Evolutionary conservation across 2,329 filamentous ascomycete species (phyloP).

Genomic region (Pleurostoma richardsiae): DNA sequence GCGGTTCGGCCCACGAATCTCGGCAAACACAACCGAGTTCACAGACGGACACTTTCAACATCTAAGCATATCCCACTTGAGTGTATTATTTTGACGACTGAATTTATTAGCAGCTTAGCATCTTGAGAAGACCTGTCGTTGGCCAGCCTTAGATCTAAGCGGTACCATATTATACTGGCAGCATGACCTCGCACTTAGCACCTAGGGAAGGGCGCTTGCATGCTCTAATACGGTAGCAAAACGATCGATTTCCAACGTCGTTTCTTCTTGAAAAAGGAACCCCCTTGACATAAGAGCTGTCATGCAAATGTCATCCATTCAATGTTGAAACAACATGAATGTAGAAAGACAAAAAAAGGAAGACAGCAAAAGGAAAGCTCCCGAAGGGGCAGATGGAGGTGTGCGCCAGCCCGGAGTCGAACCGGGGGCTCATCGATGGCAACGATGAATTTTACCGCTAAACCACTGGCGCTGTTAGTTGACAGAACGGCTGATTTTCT

Average conservation of each 20-base stretch:
- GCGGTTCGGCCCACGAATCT: too few species aligned
- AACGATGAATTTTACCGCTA: conserved; percentile 45
- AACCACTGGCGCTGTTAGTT: conserved; percentile 25
- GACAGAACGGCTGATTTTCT: too few species aligned
- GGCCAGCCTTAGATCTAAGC: too few species aligned
- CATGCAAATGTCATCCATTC: background rate
- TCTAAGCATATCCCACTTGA: background rate
- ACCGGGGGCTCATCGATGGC: conserved; percentile 42
- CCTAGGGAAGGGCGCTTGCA: background rate
- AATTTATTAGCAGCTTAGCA: background rate
- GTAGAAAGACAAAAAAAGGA: too few species aligned
- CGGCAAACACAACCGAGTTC: background rate
- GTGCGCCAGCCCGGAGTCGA: conserved; percentile 33
- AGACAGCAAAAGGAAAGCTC: too few species aligned
- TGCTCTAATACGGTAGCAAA: background rate
- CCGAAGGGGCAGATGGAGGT: too few species aligned
- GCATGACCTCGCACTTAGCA: background rate
- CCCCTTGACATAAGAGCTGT: background rate
- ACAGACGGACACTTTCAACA: background rate
- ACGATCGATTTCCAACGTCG: background rate
- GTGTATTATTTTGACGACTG: background rate
- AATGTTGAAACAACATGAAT: too few species aligned
- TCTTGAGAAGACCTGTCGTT: background rate
- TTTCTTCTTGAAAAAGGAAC: background rate
- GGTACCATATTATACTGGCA: too few species aligned